Base-by-base conservation (phyloP, 768 basidiomycete species). In the Tylopilus plumbeoviolaceoides region DNA sequence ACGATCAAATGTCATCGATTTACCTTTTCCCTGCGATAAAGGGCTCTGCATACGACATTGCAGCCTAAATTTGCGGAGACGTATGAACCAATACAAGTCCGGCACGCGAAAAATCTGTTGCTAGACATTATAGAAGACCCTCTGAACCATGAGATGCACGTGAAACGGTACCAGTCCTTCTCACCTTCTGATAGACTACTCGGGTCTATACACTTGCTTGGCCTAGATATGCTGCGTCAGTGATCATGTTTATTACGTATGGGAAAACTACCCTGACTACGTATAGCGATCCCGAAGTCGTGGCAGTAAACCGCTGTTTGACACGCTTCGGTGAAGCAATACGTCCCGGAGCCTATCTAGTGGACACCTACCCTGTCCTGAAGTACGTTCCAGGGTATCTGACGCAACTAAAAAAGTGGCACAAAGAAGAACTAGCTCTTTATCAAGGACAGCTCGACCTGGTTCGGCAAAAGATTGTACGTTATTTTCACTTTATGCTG, bases 351-450 rank as follows among this genome's bases (percentile, higher is more conserved):
- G 50, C 59, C 11, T 68, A 63, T 40, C 59, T 64, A 14, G 64
- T 68, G 20, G 67, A 68, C 40, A 51, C 53, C 3, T 61, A 51
- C 36, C 67, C 66, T 6, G 54, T 61, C 33, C 47, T 68, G 1
- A 48, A 44, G 44, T 64, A 63, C 12, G 38, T 68, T 17, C 67
- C 67, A 1, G 59, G 60, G 7, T 66, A 84, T 56, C 70, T 83
- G 12, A 72, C 73, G 4, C 76, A 80, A 53, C 67, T 87, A 5
- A 75, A 73, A 52, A 68, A 72, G 3, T 81, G 80, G 36, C 84
- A 86, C 56, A 17, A 56, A 27, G 70, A 74, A 44, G 75, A 76
- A 55, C 60, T 72, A 9, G 58, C 42, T 1, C 55, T 75, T 36
- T 76, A 68, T 51, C 35, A 55, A 12, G 54, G 64, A 0, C 72